phyloP scores from a whole-genome alignment of 1,139 yeast genomes.

The Schwanniomyces etchellsii region DNA sequence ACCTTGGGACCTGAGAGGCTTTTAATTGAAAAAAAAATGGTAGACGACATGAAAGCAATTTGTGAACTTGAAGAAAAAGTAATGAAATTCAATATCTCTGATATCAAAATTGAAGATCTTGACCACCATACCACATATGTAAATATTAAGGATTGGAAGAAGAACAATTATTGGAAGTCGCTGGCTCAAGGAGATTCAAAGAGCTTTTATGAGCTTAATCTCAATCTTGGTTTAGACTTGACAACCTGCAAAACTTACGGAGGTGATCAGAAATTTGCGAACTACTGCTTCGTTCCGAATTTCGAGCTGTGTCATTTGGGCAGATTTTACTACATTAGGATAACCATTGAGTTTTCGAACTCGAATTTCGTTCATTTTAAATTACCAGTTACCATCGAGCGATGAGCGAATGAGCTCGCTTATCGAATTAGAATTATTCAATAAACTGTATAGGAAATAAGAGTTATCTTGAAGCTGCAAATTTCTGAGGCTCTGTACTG shows the following conservation, averaged over 20 bases:
- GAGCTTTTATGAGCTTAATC: background rate
- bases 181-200: background rate
- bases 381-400: slow-evolving; percentile 24
- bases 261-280: slow-evolving; percentile 4
- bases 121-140: slow-evolving; percentile 2
- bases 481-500: too few species aligned
- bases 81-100: slow-evolving; percentile 18
- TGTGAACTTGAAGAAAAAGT: slow-evolving; percentile 22
- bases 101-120: slow-evolving; percentile 8
- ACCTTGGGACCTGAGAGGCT: slow-evolving; percentile 22
- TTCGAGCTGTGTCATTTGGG: slow-evolving; percentile 35
- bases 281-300: slow-evolving; percentile 30
- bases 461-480: too few species aligned
- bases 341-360: slow-evolving; percentile 23
- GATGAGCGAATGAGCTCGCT: slow-evolving; percentile 3
- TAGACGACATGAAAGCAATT: slow-evolving; percentile 27
- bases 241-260: background rate
- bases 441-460: too few species aligned
- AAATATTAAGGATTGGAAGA: background rate
- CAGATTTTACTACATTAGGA: slow-evolving; percentile 29
- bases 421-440: too few species aligned
- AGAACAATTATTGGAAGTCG: background rate
- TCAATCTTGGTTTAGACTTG: background rate
- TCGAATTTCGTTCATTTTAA: slow-evolving; percentile 23
- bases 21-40: slow-evolving; percentile 22